Evolutionary conservation across 2,329 filamentous ascomycete genomes (phyloP), one percentile per base, ranked within the genome.

Genomic region (Pseudonectria buxi): DNA sequence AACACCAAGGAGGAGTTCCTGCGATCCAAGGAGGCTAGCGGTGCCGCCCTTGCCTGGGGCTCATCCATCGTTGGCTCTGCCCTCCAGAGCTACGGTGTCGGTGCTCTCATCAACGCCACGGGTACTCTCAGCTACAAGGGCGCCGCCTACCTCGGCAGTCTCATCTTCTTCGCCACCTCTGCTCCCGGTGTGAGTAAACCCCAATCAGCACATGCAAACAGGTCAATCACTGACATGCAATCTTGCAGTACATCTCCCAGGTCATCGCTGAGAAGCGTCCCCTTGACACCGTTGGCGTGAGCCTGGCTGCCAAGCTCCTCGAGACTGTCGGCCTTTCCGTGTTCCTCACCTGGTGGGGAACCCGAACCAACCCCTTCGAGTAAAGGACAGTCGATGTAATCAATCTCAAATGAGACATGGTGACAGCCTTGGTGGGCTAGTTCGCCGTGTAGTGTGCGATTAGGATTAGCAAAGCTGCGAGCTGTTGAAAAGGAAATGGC

Each of bases 261-360:
- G 61, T 95, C 62, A 73, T 94, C 61, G 81, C 84, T 30, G 90
- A 96, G 78, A 94, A 90, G 76, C 83, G 89, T 41, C 86, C 90
- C 34, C 66, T 92, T 40, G 90, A 96, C 66, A 90, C 86, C 44
- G 79, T 96, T 50, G 87, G 86, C 51, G 83, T 95, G 49, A 85
- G 84, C 58, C 78, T 84, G 44, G 68, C 92, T 33, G 83, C 86
- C 57, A 89, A 92, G 67, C 69, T 92, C 52, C 77, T 95, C 52
- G 92, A 96, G 78, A 95, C 92, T 3, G 78, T 96, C 41, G 92
- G 90, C 46, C 77, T 96, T 40, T 88, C 84, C 45, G 62, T 95
- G 56, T 87, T 96, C 77, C 74, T 96, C 54, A 95, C 87, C 60
- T 96, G 86, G 84, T 96, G 90, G 90, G 90, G 90, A 57, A 95